These are phyloP conservation scores for Russula foetens DNA, from an alignment of 768 basidiomycete species.

Conservation along the genomic window DNA sequence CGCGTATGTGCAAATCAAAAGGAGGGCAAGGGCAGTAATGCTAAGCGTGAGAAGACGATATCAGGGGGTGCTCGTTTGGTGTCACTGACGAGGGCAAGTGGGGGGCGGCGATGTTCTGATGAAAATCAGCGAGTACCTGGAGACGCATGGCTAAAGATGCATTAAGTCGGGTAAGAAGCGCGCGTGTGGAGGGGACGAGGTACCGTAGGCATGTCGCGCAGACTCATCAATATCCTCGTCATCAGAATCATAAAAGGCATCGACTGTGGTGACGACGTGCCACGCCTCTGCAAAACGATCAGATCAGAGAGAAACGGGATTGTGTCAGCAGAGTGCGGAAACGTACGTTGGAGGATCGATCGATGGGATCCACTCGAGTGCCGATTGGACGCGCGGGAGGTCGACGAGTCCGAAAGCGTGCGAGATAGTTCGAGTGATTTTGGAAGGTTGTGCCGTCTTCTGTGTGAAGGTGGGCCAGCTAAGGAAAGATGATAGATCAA, in stretches of 20 bases:
- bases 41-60: background rate
- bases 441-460: background rate
- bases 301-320: background rate
- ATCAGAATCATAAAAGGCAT: slow-evolving; percentile 71
- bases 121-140: slow-evolving; percentile 13
- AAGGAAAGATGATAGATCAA: background rate
- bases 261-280: slow-evolving; percentile 55
- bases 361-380: slow-evolving; percentile 19
- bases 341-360: slow-evolving; percentile 59
- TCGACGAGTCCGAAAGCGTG: slow-evolving; percentile 23
- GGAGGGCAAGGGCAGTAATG: background rate
- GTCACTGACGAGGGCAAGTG: background rate
- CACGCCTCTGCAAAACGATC: slow-evolving; percentile 49
- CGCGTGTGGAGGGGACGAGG: slow-evolving; percentile 16
- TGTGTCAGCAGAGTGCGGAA: background rate
- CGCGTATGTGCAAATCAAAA: background rate
- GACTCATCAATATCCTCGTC: slow-evolving; percentile 61
- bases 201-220: slow-evolving; percentile 58
- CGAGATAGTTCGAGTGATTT: background rate
- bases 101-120: background rate
- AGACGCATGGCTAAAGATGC: slow-evolving; percentile 13
- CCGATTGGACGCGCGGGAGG: slow-evolving; percentile 35
- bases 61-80: background rate
- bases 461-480: slow-evolving; percentile 1
- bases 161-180: background rate